Evolutionary conservation across 2,329 filamentous ascomycete genomes (phyloP).

Genomic region (Aspergillus carbonarius): DNA sequence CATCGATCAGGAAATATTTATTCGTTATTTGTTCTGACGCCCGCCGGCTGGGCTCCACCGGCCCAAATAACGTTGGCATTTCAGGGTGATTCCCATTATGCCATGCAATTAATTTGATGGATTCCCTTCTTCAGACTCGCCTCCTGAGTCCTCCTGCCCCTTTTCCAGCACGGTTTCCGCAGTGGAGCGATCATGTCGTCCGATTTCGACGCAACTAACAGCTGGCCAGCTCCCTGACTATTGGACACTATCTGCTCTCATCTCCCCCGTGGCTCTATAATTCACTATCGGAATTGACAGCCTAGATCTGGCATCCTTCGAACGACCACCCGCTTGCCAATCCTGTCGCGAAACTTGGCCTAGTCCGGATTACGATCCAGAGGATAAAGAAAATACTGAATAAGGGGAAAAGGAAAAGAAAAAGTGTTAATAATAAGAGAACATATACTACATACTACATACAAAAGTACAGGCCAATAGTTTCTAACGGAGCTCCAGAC

Average conservation of each 20-base stretch:
- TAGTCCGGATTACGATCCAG: background rate
- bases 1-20: conserved; percentile 11
- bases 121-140: background rate
- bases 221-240: background rate
- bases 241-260: conserved; percentile 1
- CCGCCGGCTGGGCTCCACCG: conserved; percentile 10
- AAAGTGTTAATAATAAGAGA: background rate
- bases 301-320: background rate
- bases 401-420: background rate
- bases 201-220: background rate
- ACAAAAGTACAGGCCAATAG: conserved; percentile 2
- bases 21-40: conserved; percentile 6
- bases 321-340: background rate
- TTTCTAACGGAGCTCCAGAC: background rate
- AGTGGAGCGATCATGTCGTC: background rate
- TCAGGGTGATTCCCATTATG: background rate
- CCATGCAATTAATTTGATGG: conserved; percentile 4
- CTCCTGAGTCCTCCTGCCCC: conserved; percentile 13
- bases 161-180: conserved; percentile 6
- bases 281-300: background rate
- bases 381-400: background rate
- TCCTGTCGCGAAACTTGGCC: background rate
- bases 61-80: background rate
- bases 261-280: background rate
- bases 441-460: conserved; percentile 6